Evolutionary conservation across 1,284 basidiomycete genomes (phyloP), one percentile per base, ranked within the genome.

Genomic region (Ustilago bromivora): DNA sequence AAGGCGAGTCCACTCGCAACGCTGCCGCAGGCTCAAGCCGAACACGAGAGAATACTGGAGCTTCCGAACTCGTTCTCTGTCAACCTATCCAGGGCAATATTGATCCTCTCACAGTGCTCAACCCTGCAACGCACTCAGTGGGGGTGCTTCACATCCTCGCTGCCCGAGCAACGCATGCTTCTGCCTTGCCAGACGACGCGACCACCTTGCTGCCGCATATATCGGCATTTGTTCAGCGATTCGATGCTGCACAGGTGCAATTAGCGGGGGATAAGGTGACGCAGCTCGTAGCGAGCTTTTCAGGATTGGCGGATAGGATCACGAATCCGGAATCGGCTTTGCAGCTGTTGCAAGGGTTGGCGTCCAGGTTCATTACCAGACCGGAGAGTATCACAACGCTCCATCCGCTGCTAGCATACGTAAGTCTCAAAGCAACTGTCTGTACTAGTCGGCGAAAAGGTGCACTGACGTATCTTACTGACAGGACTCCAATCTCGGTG

Each of bases 361-460:
- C 73, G 0, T 65, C 61, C 5, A 57, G 66, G 6, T 71, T 78
- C 56, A 12, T 69, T 34, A 72, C 53, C n/a, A 40, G 40, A 3
- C 46, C 70, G 8, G 62, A 79, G n/a, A 65, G 52, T 46, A 68
- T 81, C 31, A 77, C 79, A 1, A 53, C 74, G 2, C 19, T 81
- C 13, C 79, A 81, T 72, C 71, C 77, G 9, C 57, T 78, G 55
- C 51, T 81, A 4, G 77, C 75, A n/a, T 81, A 81, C 53, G 43
- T 46, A 19, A 19, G 43, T 46, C 23, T 28, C 23, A 28, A 28
- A 28, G 23, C 23, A 28, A 28, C 23, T 28, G 23, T 28, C 23
- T 28, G 23, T 28, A 28, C 23, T 28, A 28, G 23, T 28, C 23
- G 23, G 23, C 23, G 23, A 28, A 28, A 28, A 28, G 23, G 23